Conservation (phyloP, 345 rosid genomes). For the Eucalyptus pumila region DNA sequence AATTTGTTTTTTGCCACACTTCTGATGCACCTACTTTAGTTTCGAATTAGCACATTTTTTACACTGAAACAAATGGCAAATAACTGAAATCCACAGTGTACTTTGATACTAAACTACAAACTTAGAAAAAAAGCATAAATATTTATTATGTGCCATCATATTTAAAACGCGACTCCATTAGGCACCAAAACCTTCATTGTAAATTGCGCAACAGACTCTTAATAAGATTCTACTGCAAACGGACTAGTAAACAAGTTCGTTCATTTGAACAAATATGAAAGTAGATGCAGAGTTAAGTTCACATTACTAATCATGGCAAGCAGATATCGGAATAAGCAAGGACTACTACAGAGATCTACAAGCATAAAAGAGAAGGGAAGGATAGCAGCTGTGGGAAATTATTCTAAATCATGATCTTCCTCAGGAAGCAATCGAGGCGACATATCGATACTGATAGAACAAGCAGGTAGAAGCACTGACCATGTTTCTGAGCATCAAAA, state of each 20-base stretch:
- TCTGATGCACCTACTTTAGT: background rate
- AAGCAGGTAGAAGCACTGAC: constrained; percentile 13
- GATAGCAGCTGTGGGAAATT: background rate
- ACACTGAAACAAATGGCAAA: background rate
- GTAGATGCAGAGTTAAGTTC: background rate
- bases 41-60: background rate
- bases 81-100: background rate
- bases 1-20: background rate
- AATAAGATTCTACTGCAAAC: background rate
- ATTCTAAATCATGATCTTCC: background rate
- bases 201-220: background rate
- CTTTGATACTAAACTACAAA: background rate
- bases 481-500: constrained; percentile 89
- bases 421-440: background rate
- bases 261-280: background rate
- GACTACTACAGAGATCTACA: background rate
- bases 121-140: background rate
- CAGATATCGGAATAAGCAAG: background rate
- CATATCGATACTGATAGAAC: background rate
- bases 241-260: background rate
- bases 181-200: background rate
- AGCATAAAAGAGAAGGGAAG: background rate
- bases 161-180: background rate
- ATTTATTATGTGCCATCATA: background rate
- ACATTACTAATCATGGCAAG: background rate